Percentiles rank a stretch among this genome's conserved stretches.
phyloP scores from a whole-genome alignment of 176 grass and related monocot genomes.

The Dendrocalamus sinicus region DNA sequence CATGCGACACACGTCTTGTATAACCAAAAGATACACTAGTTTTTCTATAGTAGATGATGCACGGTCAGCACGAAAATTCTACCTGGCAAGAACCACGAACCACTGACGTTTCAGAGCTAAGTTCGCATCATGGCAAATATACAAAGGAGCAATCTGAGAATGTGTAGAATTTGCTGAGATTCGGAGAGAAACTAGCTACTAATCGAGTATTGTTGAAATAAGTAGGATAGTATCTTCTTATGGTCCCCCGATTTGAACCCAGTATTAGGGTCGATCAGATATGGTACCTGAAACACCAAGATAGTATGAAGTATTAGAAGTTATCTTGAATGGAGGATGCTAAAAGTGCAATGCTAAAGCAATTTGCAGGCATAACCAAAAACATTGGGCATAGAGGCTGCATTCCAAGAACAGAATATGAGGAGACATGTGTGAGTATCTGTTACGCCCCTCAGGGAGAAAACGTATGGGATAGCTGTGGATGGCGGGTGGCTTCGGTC shows the following conservation, averaged over 20 bases:
- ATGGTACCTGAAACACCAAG: conserved; percentile 69
- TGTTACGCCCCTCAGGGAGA: no score
- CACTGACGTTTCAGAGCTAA: background rate
- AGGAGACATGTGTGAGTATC: background rate
- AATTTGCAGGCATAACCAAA: background rate
- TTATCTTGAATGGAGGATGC: background rate
- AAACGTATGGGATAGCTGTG: no score
- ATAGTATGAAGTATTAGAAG: background rate
- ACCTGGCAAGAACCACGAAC: background rate
- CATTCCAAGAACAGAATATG: background rate
- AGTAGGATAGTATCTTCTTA: conserved; percentile 71
- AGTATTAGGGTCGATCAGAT: conserved; percentile 75
- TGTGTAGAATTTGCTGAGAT: background rate
- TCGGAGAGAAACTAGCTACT: conserved; percentile 21
- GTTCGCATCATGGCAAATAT: background rate
- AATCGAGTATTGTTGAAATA: conserved; percentile 68
- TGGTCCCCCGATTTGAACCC: conserved; percentile 71
- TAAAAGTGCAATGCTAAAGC: background rate
- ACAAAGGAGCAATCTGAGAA: background rate
- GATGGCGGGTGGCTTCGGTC: no score
- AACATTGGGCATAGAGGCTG: background rate
- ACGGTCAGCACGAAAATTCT: background rate
- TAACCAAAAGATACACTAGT: background rate
- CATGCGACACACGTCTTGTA: background rate
- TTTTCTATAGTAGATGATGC: background rate